Percentiles rank a stretch among this genome's conserved stretches.
These are phyloP conservation scores for Boechera stricta DNA, from an alignment of 345 rosid species.

Conservation along the genomic window DNA sequence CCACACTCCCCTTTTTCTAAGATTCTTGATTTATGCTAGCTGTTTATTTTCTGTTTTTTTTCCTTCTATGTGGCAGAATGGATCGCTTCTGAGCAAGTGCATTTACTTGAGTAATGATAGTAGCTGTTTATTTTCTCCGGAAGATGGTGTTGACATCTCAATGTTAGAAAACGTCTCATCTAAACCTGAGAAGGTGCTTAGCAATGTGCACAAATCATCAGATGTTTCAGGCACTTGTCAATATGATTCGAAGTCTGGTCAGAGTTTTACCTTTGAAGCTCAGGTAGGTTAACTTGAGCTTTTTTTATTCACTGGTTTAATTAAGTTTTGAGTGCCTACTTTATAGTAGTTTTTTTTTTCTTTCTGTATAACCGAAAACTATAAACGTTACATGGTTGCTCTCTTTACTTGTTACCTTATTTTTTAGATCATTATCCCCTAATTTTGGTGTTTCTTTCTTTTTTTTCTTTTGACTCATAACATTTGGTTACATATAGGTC, in stretches of 20 bases:
- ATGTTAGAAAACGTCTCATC: slow-evolving; percentile 58
- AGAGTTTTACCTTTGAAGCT: slow-evolving; percentile 88
- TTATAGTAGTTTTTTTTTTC: not conserved
- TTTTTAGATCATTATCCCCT: not conserved
- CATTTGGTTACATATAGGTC: slow-evolving; percentile 24
- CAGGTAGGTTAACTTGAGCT: slow-evolving; percentile 59
- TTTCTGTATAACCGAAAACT: not conserved
- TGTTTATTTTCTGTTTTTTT: slow-evolving; percentile 15
- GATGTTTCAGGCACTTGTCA: slow-evolving; percentile 50
- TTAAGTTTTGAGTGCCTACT: slow-evolving; percentile 3
- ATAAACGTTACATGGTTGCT: slow-evolving; percentile 21
- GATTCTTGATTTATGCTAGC: slow-evolving; percentile 29
- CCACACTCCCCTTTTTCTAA: slow-evolving; percentile 20
- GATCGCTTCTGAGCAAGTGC: slow-evolving; percentile 80
- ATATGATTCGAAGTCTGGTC: slow-evolving; percentile 52
- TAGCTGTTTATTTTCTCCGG: slow-evolving; percentile 79
- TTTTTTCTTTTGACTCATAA: slow-evolving; percentile 10
- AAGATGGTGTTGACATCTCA: slow-evolving; percentile 85
- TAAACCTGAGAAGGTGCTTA: slow-evolving; percentile 54
- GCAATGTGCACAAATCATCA: slow-evolving; percentile 48
- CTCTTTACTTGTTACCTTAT: slow-evolving; percentile 4
- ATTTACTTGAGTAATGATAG: slow-evolving; percentile 90
- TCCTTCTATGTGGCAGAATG: slow-evolving; percentile 64
- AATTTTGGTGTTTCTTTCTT: slow-evolving; percentile 8
- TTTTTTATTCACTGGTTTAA: slow-evolving; percentile 9